These are phyloP conservation scores for Phytophthora litchii DNA, from an alignment of 352 stramenopile species.

Conservation along the genomic window DNA sequence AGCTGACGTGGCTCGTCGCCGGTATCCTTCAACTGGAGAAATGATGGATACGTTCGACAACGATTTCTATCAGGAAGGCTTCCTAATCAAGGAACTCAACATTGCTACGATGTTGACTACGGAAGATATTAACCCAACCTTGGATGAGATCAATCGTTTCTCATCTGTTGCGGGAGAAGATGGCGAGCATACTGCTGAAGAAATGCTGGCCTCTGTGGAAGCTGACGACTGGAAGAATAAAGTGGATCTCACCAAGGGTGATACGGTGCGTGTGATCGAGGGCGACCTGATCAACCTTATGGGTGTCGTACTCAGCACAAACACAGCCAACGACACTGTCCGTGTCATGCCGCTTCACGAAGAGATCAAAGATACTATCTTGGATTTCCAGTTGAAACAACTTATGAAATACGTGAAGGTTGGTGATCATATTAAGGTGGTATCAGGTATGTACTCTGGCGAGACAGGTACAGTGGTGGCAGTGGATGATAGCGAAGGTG, in stretches of 20 bases:
- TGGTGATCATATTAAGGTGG: conserved; percentile 92
- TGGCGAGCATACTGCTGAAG: conserved; percentile 69
- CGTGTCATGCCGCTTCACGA: conserved; percentile 90
- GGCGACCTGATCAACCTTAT: conserved; percentile 90
- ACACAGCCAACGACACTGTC: conserved; percentile 87
- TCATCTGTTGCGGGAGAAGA: conserved; percentile 64
- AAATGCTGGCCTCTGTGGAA: conserved; percentile 75
- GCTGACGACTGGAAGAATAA: conserved; percentile 90
- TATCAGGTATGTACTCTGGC: conserved; percentile 88
- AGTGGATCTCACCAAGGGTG: conserved; percentile 88
- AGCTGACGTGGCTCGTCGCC: conserved; percentile 65
- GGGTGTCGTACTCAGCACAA: conserved; percentile 89
- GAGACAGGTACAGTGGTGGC: conserved; percentile 91
- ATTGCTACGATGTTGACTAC: conserved; percentile 86
- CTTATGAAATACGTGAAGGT: conserved; percentile 93
- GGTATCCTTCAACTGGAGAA: conserved; percentile 72
- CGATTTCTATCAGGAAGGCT: conserved; percentile 89
- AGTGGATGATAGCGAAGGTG: conserved; percentile 83
- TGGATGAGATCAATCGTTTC: conserved; percentile 92
- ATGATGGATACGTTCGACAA: conserved; percentile 92
- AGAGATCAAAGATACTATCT: conserved; percentile 91
- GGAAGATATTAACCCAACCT: conserved; percentile 84
- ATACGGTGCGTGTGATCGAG: conserved; percentile 89
- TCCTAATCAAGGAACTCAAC: conserved; percentile 89
- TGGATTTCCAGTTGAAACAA: conserved; percentile 90